These are phyloP conservation scores for Colletotrichum coccodes DNA, from an alignment of 2,329 filamentous ascomycete genomes.

Conservation along the genomic window DNA sequence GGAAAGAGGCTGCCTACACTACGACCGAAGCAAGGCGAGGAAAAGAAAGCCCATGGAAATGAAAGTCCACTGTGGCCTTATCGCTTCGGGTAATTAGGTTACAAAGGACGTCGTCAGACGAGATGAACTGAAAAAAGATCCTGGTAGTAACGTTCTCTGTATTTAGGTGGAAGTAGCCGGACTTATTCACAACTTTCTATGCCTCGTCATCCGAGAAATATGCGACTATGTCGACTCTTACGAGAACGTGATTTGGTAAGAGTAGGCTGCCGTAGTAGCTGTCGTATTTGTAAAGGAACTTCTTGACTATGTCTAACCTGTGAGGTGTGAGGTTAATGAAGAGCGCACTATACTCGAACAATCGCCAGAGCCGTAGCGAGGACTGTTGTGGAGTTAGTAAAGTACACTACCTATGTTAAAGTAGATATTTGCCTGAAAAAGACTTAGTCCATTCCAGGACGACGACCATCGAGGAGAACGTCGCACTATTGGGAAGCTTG, in stretches of 20 bases:
- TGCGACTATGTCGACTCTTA: conserved; percentile 53
- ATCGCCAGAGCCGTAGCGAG: no score
- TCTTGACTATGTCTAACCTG: neutral
- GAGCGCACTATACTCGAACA: neutral
- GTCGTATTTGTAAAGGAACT: conserved; percentile 42
- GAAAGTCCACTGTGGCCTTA: conserved; percentile 36
- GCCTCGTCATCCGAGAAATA: conserved; percentile 50
- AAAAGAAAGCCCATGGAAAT: neutral
- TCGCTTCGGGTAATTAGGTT: conserved; percentile 47
- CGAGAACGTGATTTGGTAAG: conserved; percentile 49
- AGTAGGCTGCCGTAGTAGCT: conserved; percentile 46
- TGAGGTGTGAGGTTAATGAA: neutral
- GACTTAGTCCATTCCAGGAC: no score
- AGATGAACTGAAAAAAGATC: conserved; percentile 38
- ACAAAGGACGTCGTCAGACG: conserved; percentile 45
- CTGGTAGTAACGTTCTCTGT: conserved; percentile 36
- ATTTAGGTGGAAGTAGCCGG: conserved; percentile 45
- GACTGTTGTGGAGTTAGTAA: no score
- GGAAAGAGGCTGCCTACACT: neutral
- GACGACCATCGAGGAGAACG: no score
- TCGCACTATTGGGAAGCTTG: no score
- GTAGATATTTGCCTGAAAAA: no score
- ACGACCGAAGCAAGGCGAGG: neutral
- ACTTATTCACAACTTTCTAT: conserved; percentile 40
- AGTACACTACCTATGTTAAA: no score